A percentile compares a stretch with the other conserved stretches of the same genome.
phyloP scores from a whole-genome alignment of 495 filamentous ascomycete genomes.

The Penicillium argentinense region DNA sequence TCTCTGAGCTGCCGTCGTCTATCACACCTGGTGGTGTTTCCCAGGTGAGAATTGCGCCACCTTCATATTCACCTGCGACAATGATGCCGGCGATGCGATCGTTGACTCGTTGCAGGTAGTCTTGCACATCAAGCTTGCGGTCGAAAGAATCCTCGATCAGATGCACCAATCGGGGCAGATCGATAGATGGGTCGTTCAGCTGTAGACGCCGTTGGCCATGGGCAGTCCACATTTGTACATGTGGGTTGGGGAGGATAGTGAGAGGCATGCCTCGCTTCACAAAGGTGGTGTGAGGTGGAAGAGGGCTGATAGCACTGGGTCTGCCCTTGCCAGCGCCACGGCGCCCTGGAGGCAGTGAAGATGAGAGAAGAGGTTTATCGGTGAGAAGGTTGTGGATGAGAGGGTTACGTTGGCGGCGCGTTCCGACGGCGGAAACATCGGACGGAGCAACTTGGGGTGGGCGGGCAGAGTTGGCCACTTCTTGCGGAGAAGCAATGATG shows the following conservation, averaged over 20 bases:
- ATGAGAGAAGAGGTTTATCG: slow-evolving; percentile 87
- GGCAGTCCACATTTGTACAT: slow-evolving; percentile 61
- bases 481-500: slow-evolving; percentile 79
- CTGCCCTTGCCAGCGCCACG: slow-evolving; percentile 35
- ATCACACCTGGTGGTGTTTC: slow-evolving; percentile 66
- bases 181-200: slow-evolving; percentile 75
- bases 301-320: slow-evolving; percentile 27
- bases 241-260: slow-evolving; percentile 73
- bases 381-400: slow-evolving; percentile 96
- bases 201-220: slow-evolving; percentile 56
- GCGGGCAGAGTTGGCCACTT: slow-evolving; percentile 68
- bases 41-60: slow-evolving; percentile 93
- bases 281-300: slow-evolving; percentile 64
- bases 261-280: slow-evolving; percentile 90
- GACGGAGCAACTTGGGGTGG: slow-evolving; percentile 33
- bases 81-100: slow-evolving; percentile 84
- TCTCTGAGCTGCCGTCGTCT: slow-evolving; percentile 52
- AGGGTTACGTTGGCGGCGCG: slow-evolving; percentile 78
- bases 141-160: slow-evolving; percentile 95
- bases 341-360: slow-evolving; percentile 75
- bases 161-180: slow-evolving; percentile 76
- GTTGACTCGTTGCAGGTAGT: slow-evolving; percentile 78
- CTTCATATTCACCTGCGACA: slow-evolving; percentile 95
- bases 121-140: slow-evolving; percentile 74
- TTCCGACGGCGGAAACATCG: slow-evolving; percentile 64